Evolutionary conservation across 176 grass and related monocot species (phyloP), one percentile per base, ranked within the genome.

Genomic region (Typha latifolia): DNA sequence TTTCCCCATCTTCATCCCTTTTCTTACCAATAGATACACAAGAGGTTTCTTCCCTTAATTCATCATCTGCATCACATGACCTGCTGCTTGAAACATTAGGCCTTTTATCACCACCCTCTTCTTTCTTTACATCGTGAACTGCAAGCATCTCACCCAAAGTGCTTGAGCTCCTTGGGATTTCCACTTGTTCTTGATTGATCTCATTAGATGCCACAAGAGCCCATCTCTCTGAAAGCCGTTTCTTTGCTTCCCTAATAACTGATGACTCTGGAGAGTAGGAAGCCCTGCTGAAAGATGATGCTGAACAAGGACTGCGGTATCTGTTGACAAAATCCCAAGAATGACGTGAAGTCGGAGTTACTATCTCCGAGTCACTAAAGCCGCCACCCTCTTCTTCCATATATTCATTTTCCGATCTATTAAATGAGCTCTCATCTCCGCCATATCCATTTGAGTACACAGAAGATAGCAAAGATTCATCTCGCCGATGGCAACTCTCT

Each of bases 101-200:
- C 37, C 37, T 43, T 10, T 7, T 7, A 43, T 8, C 37, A 10
- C 64, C 43, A 8, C 51, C 32, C 6, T 67, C 73, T 19, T 91
- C 78, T 80, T 84, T 93, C 63, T 83, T 84, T 47, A 77, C 18
- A 57, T 73, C 89, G 68, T 59, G 78, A 78, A 93, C 67, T 14
- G 83, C 77, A 79, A 99, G 89, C 83, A 99, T 93, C 70, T 99
- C 89, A 55, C 89, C 94, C 63, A 99, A 82, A 80, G 89, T 99
- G 67, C 85, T 93, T 21, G 89, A 93, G 71, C 76, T 90, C 72
- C 94, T 93, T 8, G 73, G 86, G 13, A 93, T 66, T 18, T 76
- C 47, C 57, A 81, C 49, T 68, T 83, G 43, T 69, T 86, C 81
- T 56, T 88, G 81, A 16, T 50, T 70, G 14, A 70, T 69, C 67